Evolutionary conservation across 176 grass and related monocot genomes (phyloP), one percentile per base, ranked within the genome.

Genomic region (Avena insularis): DNA sequence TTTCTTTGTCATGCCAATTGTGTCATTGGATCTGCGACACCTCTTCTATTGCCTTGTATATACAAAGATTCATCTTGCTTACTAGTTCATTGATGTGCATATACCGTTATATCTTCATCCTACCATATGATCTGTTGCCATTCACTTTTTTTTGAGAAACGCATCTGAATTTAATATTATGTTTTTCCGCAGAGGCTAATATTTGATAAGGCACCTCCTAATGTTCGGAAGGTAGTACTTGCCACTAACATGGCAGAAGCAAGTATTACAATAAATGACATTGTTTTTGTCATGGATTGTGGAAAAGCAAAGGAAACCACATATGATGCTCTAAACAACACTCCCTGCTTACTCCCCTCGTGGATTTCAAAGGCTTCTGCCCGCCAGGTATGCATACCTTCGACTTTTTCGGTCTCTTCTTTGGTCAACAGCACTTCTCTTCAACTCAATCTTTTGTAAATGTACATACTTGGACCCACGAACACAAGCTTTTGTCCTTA

Each of bases 351-450:
- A 88, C 90, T 98, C 47, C 96, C 96, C 16, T 98, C 96, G 40
- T 98, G 96, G 96, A 98, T 98, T 88, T 98, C 96, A 40, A 96
- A 96, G 93, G 96, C 96, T 89, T 96, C 96, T 83, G 86, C 93
- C 5, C 92, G 90, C 77, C 96, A 98, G 94, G 96, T 98, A 38
- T 81, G 73, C 15, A 48, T 80, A 33, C 19, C 23, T 85, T 72
- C 1, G 23, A 17, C 64, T 71, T 71, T 40, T 38, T 20, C 13
- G 61, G 29, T 56, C 12, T 79, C 77, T 82, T 82, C 47, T 85
- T 84, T 46, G 25, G 66, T 43, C 14, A 67, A 3, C 71, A 80
- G 38, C 61, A 66, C 57, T 51, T 74, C 20, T 76, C 14, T 82
- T 80, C 11, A 10, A 59, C 19, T 49, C 27, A 78, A 62, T 15